These are phyloP conservation scores for Cyberlindnera suaveolens DNA, from an alignment of 805 yeast species.

Conservation along the genomic window DNA sequence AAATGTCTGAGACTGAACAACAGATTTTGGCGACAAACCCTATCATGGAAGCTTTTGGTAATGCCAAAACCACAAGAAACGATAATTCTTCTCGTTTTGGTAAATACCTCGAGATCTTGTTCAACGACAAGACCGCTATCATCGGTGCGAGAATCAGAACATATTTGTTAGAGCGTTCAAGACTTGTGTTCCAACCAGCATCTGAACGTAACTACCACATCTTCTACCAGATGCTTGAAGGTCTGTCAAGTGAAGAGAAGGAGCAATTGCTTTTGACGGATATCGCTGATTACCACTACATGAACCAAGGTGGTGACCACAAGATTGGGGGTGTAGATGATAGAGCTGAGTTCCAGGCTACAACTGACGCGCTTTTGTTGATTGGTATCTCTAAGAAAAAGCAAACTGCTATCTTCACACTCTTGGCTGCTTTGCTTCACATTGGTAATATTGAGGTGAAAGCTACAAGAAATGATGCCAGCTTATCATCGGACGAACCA, in stretches of 20 bases:
- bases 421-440: slow-evolving; percentile 84
- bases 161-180: slow-evolving; percentile 84
- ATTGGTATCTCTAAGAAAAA: slow-evolving; percentile 63
- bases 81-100: slow-evolving; percentile 98
- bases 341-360: slow-evolving; percentile 65
- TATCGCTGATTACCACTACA: slow-evolving; percentile 68
- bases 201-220: slow-evolving; percentile 94
- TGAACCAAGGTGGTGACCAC: slow-evolving; percentile 84
- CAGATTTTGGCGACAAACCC: slow-evolving; percentile 96
- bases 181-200: slow-evolving; percentile 87
- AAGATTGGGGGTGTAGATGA: slow-evolving; percentile 77
- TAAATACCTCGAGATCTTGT: slow-evolving; percentile 86
- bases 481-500: slow-evolving; percentile 80
- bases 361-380: slow-evolving; percentile 67
- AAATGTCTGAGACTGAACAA: slow-evolving; percentile 87
- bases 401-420: slow-evolving; percentile 65
- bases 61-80: slow-evolving; percentile 95
- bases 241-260: slow-evolving; percentile 50
- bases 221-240: slow-evolving; percentile 82
- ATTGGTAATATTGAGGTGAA: slow-evolving; percentile 87
- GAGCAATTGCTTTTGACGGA: slow-evolving; percentile 51
- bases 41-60: slow-evolving; percentile 96
- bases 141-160: slow-evolving; percentile 95
- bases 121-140: slow-evolving; percentile 67
- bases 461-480: slow-evolving; percentile 80